phyloP scores from a whole-genome alignment of 129 eudicot genomes.

The Flaveria trinervia region DNA sequence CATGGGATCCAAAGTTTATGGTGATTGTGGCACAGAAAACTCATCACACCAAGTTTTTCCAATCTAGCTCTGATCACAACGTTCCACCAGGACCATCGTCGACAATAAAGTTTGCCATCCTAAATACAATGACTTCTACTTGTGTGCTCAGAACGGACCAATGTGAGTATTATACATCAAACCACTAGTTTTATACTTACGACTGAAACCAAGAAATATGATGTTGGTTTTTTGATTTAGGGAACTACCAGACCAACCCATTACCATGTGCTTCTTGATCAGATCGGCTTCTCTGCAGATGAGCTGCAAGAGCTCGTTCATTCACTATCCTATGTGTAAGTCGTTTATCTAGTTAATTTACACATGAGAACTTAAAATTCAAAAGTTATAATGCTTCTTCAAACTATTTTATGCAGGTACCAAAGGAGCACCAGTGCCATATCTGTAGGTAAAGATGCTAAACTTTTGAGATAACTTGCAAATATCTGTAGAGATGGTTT shows the following conservation, averaged over 20 bases:
- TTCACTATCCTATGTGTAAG: slow-evolving; percentile 68
- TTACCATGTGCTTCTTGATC: slow-evolving; percentile 66
- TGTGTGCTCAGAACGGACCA: slow-evolving; percentile 69
- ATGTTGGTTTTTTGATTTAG: slow-evolving; percentile 14
- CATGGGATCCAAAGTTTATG: slow-evolving; percentile 58
- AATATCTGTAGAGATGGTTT: too few species aligned
- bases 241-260: slow-evolving; percentile 79
- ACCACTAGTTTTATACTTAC: too few species aligned
- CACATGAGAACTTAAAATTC: neutral
- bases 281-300: slow-evolving; percentile 65
- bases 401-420: slow-evolving; percentile 43
- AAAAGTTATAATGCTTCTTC: too few species aligned
- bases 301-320: slow-evolving; percentile 78
- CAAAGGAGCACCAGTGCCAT: slow-evolving; percentile 78
- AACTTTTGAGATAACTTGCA: neutral
- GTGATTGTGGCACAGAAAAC: slow-evolving; percentile 76
- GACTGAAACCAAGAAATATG: too few species aligned
- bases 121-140: slow-evolving; percentile 56
- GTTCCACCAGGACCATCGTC: slow-evolving; percentile 83
- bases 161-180: slow-evolving; percentile 48
- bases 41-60: slow-evolving; percentile 81
- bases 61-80: slow-evolving; percentile 42
- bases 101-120: slow-evolving; percentile 73
- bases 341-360: neutral
- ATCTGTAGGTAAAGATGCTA: slow-evolving; percentile 53